A percentile compares a stretch with the other conserved stretches of the same genome.
These are phyloP conservation scores for Apiospora phragmitis DNA, from an alignment of 2,329 filamentous ascomycete species.

Conservation along the genomic window DNA sequence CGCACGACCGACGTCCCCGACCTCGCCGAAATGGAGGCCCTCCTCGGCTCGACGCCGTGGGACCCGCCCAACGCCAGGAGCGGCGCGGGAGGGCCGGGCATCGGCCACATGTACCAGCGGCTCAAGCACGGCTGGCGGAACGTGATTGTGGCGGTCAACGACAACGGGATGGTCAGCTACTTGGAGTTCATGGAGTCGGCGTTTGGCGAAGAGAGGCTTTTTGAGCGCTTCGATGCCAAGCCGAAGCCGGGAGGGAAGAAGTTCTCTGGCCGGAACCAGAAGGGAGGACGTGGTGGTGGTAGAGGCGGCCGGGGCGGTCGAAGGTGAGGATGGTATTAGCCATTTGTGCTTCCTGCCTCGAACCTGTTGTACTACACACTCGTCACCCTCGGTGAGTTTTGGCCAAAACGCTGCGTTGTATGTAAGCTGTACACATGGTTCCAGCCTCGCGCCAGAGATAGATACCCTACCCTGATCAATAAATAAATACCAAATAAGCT, in stretches of 20 bases:
- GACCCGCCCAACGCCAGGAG: slow-evolving; percentile 55
- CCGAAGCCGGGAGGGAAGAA: slow-evolving; percentile 28
- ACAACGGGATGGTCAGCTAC: slow-evolving; percentile 88
- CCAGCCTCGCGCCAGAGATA: neutral
- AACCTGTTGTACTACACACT: neutral
- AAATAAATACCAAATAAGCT: neutral
- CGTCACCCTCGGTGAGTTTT: neutral
- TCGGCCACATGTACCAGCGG: slow-evolving; percentile 63
- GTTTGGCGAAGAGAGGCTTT: slow-evolving; percentile 75
- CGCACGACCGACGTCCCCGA: slow-evolving; percentile 71
- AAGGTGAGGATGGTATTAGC: neutral
- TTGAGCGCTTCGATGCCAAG: slow-evolving; percentile 53
- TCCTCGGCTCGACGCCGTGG: slow-evolving; percentile 74
- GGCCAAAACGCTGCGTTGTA: neutral
- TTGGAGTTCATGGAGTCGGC: slow-evolving; percentile 77
- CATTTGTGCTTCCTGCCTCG: neutral
- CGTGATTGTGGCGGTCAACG: slow-evolving; percentile 84
- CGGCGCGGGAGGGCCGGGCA: slow-evolving; percentile 41
- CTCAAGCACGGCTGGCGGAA: slow-evolving; percentile 84
- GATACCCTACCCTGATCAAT: neutral
- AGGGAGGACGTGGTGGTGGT: slow-evolving; percentile 20
- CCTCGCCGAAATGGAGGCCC: slow-evolving; percentile 65
- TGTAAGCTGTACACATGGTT: neutral
- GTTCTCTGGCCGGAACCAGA: slow-evolving; percentile 20
- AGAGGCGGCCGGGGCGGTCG: slow-evolving; percentile 20